Evolutionary conservation across 2,329 filamentous ascomycete species (phyloP), one percentile per base, ranked within the genome.

Genomic region (Dactylellina sp.): DNA sequence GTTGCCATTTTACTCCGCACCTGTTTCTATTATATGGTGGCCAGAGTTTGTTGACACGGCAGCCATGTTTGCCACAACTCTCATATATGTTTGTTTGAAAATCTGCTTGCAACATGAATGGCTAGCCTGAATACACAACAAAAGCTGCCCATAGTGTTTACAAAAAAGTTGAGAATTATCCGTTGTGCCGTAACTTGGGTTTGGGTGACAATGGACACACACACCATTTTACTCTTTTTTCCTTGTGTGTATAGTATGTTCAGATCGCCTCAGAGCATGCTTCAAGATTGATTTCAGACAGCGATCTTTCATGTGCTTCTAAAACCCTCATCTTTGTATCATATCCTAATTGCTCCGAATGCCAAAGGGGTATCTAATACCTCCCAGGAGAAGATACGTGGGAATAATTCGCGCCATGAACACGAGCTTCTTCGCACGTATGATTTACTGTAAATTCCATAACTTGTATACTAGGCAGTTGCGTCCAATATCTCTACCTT

Each of bases 61-160:
- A 3, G 18, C 9, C 9, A 9, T n/a, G 9, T 65, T 65, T 50
- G 20, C 61, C 50, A 65, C 49, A 39, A n/a, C 18, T 56, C 57
- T 40, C 40, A 39, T 47, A 18, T 25, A 20, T 46, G 28, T 40
- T 5, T 59, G 35, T 25, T 61, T 37, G 11, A 16, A 55, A 39
- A 62, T 61, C 56, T 61, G 55, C n/a, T 32, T 55, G 37, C 40
- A n/a, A 25, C 24, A 55, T 42, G 42, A 39, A 56, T 18, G 42
- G 47, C 20, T 22, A 66, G 53, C 40, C 28, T 9, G 24, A 49
- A 22, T 16, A 28, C 22, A 25, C 20, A 24, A 20, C n/a, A 24
- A 40, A 56, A 37, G 39, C 57, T 40, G 32, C 14, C 50, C 37
- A n/a, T 18, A 2, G 14, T 61, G 28, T 20, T 40, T 40, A 20